Evolutionary conservation across 1,284 basidiomycete genomes (phyloP).

Genomic region (Puccinia sorghi): DNA sequence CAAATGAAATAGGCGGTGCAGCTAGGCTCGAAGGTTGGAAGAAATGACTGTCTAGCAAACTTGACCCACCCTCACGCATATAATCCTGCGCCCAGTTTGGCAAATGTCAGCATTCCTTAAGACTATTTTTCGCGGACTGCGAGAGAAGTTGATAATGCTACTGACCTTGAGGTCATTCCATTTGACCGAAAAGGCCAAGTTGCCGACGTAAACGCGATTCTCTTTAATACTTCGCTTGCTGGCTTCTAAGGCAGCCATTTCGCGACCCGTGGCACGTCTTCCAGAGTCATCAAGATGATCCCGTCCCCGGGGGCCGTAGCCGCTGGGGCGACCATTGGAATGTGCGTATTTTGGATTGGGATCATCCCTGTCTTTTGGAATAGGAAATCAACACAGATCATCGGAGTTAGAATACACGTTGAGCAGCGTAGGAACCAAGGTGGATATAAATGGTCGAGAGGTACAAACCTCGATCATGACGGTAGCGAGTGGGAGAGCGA

Average conservation of each 20-base stretch:
- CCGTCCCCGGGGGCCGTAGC: conserved; percentile 35
- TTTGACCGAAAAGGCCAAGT: conserved; percentile 95
- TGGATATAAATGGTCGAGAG: not conserved
- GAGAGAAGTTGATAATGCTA: not conserved
- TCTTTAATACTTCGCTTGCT: conserved; percentile 92
- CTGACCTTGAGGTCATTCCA: conserved; percentile 82
- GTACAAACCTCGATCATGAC: conserved; percentile 14
- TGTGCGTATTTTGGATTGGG: conserved; percentile 20
- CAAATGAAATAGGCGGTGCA: conserved; percentile 57
- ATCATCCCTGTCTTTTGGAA: conserved; percentile 16
- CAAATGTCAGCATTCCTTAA: not conserved
- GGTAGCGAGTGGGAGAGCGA: conserved; percentile 21
- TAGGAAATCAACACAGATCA: not conserved
- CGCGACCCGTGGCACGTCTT: conserved; percentile 51
- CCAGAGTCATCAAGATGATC: conserved; percentile 29
- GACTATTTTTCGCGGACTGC: not conserved
- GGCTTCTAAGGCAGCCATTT: conserved; percentile 57
- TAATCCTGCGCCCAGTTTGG: conserved; percentile 66
- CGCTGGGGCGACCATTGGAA: conserved; percentile 16
- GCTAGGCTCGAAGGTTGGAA: conserved; percentile 43
- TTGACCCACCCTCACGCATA: conserved; percentile 96
- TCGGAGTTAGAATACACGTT: not conserved
- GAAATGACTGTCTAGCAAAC: conserved; percentile 64
- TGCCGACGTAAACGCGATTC: conserved; percentile 96
- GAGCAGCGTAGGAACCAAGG: not conserved